Conservation (phyloP, 768 basidiomycete species). For the Rhizopogon vesiculosus region DNA sequence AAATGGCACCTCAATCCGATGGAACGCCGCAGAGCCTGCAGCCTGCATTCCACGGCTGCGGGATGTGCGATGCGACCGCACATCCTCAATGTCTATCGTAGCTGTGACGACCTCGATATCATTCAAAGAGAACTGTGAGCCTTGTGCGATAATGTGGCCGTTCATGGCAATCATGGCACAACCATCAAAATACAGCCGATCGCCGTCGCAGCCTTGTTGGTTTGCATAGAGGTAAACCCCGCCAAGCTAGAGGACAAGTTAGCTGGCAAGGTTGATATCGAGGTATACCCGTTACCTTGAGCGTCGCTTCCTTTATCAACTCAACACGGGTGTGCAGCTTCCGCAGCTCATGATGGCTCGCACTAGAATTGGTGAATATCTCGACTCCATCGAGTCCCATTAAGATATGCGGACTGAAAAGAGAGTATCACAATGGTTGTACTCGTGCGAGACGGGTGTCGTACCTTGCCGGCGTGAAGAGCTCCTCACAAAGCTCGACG, state of each 20-base stretch:
- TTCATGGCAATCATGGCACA: constrained; percentile 96
- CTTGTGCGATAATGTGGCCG: constrained; percentile 89
- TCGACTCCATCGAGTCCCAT: constrained; percentile 99
- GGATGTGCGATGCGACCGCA: constrained; percentile 80
- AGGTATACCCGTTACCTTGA: constrained; percentile 55
- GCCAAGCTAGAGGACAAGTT: constrained; percentile 61
- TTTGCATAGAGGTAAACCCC: constrained; percentile 98
- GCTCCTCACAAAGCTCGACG: constrained; percentile 94
- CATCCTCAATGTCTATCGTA: constrained; percentile 95
- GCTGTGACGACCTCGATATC: constrained; percentile 97
- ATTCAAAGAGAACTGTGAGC: constrained; percentile 91
- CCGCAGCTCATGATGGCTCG: constrained; percentile 97
- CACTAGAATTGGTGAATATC: constrained; percentile 98
- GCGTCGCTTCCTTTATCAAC: constrained; percentile 93
- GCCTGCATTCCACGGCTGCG: constrained; percentile 91
- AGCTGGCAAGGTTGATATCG: neutral
- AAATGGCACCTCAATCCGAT: constrained; percentile 79
- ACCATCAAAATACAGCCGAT: constrained; percentile 96
- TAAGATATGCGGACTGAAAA: constrained; percentile 81
- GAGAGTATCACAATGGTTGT: neutral
- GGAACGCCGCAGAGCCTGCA: constrained; percentile 66
- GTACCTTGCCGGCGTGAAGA: constrained; percentile 95
- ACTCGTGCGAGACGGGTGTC: neutral
- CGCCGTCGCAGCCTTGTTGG: constrained; percentile 98
- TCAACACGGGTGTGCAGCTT: constrained; percentile 90